Percentiles rank a stretch among this genome's conserved stretches.
Evolutionary conservation across 208 protist genomes (phyloP).

Genomic region (Acanthamoeba sp.): DNA sequence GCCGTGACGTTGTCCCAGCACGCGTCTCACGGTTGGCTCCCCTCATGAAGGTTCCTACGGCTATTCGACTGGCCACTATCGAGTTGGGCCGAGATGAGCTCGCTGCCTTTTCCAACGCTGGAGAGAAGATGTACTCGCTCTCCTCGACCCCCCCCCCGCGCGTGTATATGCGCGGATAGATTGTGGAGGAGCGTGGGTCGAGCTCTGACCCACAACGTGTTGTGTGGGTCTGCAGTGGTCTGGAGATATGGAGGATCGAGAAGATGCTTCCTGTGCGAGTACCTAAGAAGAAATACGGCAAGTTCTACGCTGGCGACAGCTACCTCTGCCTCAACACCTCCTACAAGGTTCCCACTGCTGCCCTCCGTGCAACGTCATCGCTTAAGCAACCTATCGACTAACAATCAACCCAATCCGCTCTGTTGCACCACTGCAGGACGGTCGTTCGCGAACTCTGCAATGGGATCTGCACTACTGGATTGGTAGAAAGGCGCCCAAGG

Average conservation of each 20-base stretch:
- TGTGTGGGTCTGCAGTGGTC: slow-evolving; percentile 76
- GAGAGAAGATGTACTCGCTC: slow-evolving; percentile 49
- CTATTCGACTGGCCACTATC: slow-evolving; percentile 24
- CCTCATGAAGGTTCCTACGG: not conserved
- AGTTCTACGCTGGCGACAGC: slow-evolving; percentile 90
- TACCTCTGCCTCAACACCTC: slow-evolving; percentile 89
- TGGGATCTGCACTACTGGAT: slow-evolving; percentile 70
- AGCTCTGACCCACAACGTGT: slow-evolving; percentile 66
- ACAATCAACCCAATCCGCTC: not conserved
- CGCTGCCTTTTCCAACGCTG: slow-evolving; percentile 1
- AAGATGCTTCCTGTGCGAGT: slow-evolving; percentile 87
- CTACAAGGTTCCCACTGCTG: not conserved
- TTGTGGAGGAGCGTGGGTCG: not conserved
- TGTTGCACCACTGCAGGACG: not conserved
- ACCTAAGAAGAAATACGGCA: slow-evolving; percentile 81
- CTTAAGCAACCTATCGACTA: not conserved
- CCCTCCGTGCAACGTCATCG: not conserved
- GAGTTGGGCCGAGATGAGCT: slow-evolving; percentile 56
- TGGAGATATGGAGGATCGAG: slow-evolving; percentile 91
- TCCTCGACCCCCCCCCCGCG: not conserved
- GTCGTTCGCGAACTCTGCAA: slow-evolving; percentile 34
- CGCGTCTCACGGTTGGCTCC: not conserved
- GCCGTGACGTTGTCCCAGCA: too few species aligned
- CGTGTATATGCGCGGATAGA: not conserved
- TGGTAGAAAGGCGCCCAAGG: slow-evolving; percentile 57